Evolutionary conservation across 1,139 yeast genomes (phyloP).

Genomic region (Magnusiomyces suaveolens): DNA sequence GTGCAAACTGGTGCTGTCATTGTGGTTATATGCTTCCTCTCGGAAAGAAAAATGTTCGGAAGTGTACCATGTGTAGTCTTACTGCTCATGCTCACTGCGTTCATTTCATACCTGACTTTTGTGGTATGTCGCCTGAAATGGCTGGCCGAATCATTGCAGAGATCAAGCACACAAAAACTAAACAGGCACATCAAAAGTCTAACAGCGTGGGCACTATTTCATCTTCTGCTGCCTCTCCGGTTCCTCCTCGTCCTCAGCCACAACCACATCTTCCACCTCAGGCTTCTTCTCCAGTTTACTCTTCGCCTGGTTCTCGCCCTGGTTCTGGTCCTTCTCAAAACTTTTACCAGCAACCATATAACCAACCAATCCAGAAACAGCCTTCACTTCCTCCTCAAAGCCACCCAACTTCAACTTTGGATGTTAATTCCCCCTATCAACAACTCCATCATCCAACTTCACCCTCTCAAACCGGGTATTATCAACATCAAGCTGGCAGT

Average conservation of each 20-base stretch:
- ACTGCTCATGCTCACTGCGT: constrained; percentile 92
- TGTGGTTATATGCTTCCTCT: constrained; percentile 94
- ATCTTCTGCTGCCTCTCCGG: constrained; percentile 8
- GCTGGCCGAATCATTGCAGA: constrained; percentile 83
- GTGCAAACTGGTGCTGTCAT: constrained; percentile 98
- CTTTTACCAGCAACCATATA: constrained; percentile 9
- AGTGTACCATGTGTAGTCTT: constrained; percentile 89
- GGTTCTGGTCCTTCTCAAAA: constrained; percentile 9
- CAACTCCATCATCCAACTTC: background rate
- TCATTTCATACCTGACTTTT: constrained; percentile 91
- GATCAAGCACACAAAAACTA: constrained; percentile 65
- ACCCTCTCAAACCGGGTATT: background rate
- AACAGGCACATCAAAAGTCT: constrained; percentile 26
- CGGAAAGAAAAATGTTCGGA: constrained; percentile 89
- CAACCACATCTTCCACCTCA: constrained; percentile 6
- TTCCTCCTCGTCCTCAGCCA: constrained; percentile 7
- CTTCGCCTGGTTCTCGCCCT: background rate
- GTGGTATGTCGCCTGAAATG: constrained; percentile 98
- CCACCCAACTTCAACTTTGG: background rate
- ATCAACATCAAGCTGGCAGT: background rate
- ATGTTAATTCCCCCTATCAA: background rate
- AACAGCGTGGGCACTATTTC: constrained; percentile 23
- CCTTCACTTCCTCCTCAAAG: constrained; percentile 16
- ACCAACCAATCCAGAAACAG: constrained; percentile 5
- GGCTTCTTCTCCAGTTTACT: constrained; percentile 14